Evolutionary conservation across 768 basidiomycete species (phyloP), one percentile per base, ranked within the genome.

Genomic region (Boletellus emodensis): DNA sequence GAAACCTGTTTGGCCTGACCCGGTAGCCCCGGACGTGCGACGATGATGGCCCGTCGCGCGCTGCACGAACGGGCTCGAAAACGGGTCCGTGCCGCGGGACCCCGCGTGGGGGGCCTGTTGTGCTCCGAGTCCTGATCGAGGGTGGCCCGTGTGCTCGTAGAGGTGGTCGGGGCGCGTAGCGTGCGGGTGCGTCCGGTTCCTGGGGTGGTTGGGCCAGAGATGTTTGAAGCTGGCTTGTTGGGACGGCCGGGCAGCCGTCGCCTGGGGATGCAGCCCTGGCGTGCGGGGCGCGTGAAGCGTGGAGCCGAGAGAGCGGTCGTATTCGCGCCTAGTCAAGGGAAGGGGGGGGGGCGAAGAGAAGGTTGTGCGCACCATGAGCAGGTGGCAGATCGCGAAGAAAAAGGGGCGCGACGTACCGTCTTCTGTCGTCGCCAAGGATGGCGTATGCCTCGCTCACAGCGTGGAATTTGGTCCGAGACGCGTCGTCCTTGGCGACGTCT

Each of bases 361-460:
- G 18, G 12, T 30, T 30, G 30, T 30, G 10, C 30, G 30, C 7
- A 30, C 36, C 6, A n/a, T 12, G 26, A 14, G 33, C 4, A 13
- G 8, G 15, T 1, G 14, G 15, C 30, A 11, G 38, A 11, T 41
- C 15, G 32, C 3, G 3, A 15, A 7, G 0, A 14, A 18, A 15
- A 7, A 9, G 13, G 6, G 13, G 26, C 3, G 14, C n/a, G n/a
- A 34, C 70, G 38, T 44, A 74, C 77, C 76, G 68, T 58, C 72
- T 71, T 40, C 76, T 63, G 46, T 77, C 75, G 42, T 79, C 71
- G 7, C 74, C 71, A 8, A 79, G 63, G 17, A 77, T 53, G 1
- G 71, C 62, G 40, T 77, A 79, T 3, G 77, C 77, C 44, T 77
- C 78, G 54, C 74, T 78, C 44, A 76, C 70, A 0, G 64, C 69